A percentile compares a stretch with the other conserved stretches of the same genome.
Conservation (phyloP, 352 stramenopile genomes). For the Phytophthora palmivora region DNA sequence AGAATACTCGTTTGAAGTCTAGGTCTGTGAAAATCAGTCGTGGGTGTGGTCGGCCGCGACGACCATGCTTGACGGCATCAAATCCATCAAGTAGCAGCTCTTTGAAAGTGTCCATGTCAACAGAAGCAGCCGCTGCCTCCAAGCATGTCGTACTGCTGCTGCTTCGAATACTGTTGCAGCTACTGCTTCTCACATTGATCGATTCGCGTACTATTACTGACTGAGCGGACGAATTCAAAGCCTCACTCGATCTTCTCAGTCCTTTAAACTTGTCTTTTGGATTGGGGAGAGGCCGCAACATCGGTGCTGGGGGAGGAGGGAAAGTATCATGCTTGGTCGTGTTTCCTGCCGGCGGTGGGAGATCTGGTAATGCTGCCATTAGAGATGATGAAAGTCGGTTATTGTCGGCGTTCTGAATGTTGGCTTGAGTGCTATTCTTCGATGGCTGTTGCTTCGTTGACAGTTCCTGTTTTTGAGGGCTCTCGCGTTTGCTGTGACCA, state of each 20-base stretch:
- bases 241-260: slow-evolving; percentile 5
- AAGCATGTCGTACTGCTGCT: slow-evolving; percentile 30
- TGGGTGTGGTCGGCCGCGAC: slow-evolving; percentile 66
- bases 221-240: slow-evolving; percentile 1
- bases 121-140: slow-evolving; percentile 31
- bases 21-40: slow-evolving; percentile 78
- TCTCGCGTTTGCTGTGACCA: slow-evolving; percentile 11
- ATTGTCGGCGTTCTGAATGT: slow-evolving; percentile 1
- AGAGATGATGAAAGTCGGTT: slow-evolving; percentile 27
- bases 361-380: slow-evolving; percentile 26
- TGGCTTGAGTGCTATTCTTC: not conserved
- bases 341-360: slow-evolving; percentile 4
- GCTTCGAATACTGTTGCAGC: slow-evolving; percentile 28
- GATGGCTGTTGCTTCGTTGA: not conserved
- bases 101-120: slow-evolving; percentile 67
- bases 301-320: slow-evolving; percentile 31
- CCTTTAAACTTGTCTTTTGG: slow-evolving; percentile 23
- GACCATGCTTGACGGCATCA: slow-evolving; percentile 77
- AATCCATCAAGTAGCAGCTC: slow-evolving; percentile 76
- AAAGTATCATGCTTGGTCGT: slow-evolving; percentile 1
- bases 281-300: slow-evolving; percentile 21
- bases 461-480: slow-evolving; percentile 11
- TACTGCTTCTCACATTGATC: slow-evolving; percentile 27
- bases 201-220: slow-evolving; percentile 20
- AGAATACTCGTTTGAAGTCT: slow-evolving; percentile 82